Base-by-base conservation (phyloP, 257 asterid species). In the Plantago major region DNA sequence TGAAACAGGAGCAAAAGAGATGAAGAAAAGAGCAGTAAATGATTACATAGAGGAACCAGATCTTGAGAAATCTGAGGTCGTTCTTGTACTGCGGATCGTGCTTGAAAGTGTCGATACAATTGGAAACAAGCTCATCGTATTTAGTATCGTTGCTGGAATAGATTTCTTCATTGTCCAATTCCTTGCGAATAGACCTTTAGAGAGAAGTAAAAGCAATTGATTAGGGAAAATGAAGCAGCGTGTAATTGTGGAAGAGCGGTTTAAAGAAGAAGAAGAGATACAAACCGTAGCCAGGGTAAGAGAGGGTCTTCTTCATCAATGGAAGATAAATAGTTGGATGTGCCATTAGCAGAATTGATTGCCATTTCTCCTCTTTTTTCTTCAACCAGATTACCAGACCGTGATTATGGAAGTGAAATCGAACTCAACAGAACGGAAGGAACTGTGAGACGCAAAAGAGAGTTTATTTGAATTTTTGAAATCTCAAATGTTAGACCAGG, bases 61-160 rank as follows among this genome's bases (percentile, higher is more conserved):
- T 78, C 82, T 85, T 85, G 74, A 93, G 96, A 77, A 87, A 93
- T 82, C 99, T 82, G 85, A 75, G 64, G 70, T 93, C 99, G 61
- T 85, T 75, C 58, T 74, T 70, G 68, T 83, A 93, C 40, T 82
- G 95, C 55, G 79, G 77, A 65, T 87, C 84, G 63, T 63, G 62
- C 78, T 85, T 89, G 81, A 89, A 89, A 30, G 72, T 74, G 58
- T 65, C 43, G 46, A 89, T 78, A 58, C 97, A 93, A 3, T 76
- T 60, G 7, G 73, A 65, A 4, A 79, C 60, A 49, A 83, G 82
- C 58, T 56, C 77, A 17, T 82, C 77, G 26, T 89, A 67, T 60
- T 73, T 81, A n/a, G 53, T 37, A 40, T 65, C 70, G 46, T 51
- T 51, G 60, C 40, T 69, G 33, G 59, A 66, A 17, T 71, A 66